A percentile compares a stretch with the other conserved stretches of the same genome.
phyloP scores from a whole-genome alignment of 306 rosid species.

The Cucumis sativus region Cucumber_9930_V3 NC_026658.2:2348001-2348500 shows the following conservation, averaged over 20 bases:
- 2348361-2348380: not conserved
- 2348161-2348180: not conserved
- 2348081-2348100: not conserved
- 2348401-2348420: not conserved
- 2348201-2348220: not conserved
- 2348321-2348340: slow-evolving; percentile 20
- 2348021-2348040: not conserved
- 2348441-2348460: not conserved
- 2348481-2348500: not conserved
- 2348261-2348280: slow-evolving; percentile 28
- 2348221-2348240: not conserved
- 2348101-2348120: not conserved
- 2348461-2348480: not conserved
- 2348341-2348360: not conserved
- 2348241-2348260: not conserved
- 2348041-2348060: not conserved
- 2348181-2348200: not conserved
- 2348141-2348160: not conserved
- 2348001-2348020: not conserved
- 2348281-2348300: slow-evolving; percentile 14
- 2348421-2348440: not conserved
- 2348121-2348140: not conserved
- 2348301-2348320: not conserved
- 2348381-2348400: not conserved
- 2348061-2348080: not conserved